Evolutionary conservation across 2,329 filamentous ascomycete species (phyloP), one percentile per base, ranked within the genome.

Genomic region (Blastomyces parvus): DNA sequence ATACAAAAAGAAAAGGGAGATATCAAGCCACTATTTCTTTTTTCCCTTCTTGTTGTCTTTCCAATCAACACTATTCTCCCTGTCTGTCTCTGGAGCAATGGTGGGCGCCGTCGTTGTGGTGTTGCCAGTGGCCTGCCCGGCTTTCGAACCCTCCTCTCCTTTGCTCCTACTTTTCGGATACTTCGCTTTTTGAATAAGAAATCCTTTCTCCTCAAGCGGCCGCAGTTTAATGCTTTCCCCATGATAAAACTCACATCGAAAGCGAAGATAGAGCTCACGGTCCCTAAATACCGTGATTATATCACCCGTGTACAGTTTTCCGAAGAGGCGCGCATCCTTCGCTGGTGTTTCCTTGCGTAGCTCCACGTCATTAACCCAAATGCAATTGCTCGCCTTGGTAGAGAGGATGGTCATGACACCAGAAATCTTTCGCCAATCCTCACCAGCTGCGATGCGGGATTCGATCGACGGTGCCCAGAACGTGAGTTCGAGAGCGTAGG

Each of bases 401-500:
- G 88, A 88, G 60, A 97, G 86, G 65, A 91, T 88, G 3, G 84
- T 82, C 69, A 87, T 87, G 1, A 87, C 79, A 14, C 84, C 82
- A 1, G 81, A 74, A 1, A 84, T 69, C 19, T 74, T 75, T 11
- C 78, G 80, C 78, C 81, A 86, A 63, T 82, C 80, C 70, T 83
- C 84, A 60, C 82, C 82, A 44, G 79, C 79, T 27, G 83, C 81
- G 58, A 80, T 81, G 59, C 79, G 79, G 8, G 83, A 80, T 63
- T 90, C 87, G 64, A 87, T 87, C 13, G 84, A 84, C 0, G 86
- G 82, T 62, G 84, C 86, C 82, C 88, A 91, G 38, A 94, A 84
- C 42, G 90, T 80, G 46, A 97, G 79, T 69, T 89, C 88, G 68
- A 96, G 85, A 0, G 90, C 91, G 66, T 87, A 87, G 71, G 93